These are phyloP conservation scores for Diutina neorugosa DNA, from an alignment of 1,139 yeast species.

Conservation along the genomic window DNA sequence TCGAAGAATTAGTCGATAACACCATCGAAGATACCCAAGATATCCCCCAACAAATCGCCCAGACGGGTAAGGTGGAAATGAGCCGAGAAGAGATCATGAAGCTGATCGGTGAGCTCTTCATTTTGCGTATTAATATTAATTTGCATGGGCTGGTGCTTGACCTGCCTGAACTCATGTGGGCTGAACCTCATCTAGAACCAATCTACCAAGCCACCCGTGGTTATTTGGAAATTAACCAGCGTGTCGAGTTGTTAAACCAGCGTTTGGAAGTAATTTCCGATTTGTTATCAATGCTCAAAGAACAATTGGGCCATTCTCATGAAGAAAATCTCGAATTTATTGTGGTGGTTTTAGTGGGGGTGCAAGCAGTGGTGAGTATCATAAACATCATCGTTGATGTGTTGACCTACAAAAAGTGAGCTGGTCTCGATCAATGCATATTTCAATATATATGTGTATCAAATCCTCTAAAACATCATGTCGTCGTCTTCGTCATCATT, in stretches of 20 bases:
- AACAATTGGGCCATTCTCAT: slow-evolving; percentile 87
- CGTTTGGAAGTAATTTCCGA: slow-evolving; percentile 89
- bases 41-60: slow-evolving; percentile 90
- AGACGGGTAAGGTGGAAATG: slow-evolving; percentile 91
- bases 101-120: slow-evolving; percentile 89
- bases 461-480: background rate
- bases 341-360: slow-evolving; percentile 86
- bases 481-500: slow-evolving; percentile 8
- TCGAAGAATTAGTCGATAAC: slow-evolving; percentile 90
- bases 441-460: background rate
- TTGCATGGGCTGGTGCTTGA: slow-evolving; percentile 91
- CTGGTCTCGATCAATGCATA: background rate
- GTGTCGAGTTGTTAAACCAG: slow-evolving; percentile 82
- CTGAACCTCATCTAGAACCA: slow-evolving; percentile 95
- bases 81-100: slow-evolving; percentile 90
- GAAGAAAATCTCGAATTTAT: slow-evolving; percentile 86
- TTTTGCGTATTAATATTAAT: slow-evolving; percentile 79
- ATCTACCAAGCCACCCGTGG: slow-evolving; percentile 95
- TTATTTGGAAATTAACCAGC: slow-evolving; percentile 82
- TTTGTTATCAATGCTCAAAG: slow-evolving; percentile 87
- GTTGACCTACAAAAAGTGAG: slow-evolving; percentile 10
- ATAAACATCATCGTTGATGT: slow-evolving; percentile 46
- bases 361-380: slow-evolving; percentile 80
- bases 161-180: slow-evolving; percentile 97
- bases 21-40: slow-evolving; percentile 96